phyloP scores from a whole-genome alignment of 108 stramenopile species.

The Aurantiochytrium sp. region DNA sequence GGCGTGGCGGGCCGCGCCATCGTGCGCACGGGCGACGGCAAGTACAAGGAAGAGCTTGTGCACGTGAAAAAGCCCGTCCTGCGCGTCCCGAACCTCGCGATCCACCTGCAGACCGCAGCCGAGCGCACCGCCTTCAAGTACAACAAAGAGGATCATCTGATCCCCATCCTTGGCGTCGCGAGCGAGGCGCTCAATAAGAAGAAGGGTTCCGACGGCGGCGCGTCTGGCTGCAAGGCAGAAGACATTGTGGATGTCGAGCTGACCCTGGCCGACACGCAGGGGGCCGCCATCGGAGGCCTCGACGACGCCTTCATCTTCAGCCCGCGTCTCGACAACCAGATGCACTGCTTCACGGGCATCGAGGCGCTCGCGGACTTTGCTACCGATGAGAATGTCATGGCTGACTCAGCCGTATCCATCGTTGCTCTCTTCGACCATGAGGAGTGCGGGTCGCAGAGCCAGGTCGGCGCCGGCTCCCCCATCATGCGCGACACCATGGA shows the following conservation, averaged over 20 bases:
- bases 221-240: conserved; percentile 45
- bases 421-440: conserved; percentile 95
- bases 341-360: conserved; percentile 78
- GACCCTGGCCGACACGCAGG: conserved; percentile 83
- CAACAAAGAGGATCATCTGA: conserved; percentile 89
- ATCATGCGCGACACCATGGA: conserved; percentile 71
- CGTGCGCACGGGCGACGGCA: conserved; percentile 52
- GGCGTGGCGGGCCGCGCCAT: conserved; percentile 85
- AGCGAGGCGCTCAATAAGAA: conserved; percentile 58
- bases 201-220: conserved; percentile 47
- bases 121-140: conserved; percentile 73
- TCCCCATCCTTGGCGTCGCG: conserved; percentile 78
- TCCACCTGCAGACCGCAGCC: conserved; percentile 78
- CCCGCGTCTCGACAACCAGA: conserved; percentile 88
- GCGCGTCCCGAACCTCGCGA: conserved; percentile 86
- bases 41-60: conserved; percentile 35
- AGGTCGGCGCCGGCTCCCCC: conserved; percentile 75
- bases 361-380: conserved; percentile 60
- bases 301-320: conserved; percentile 81
- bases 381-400: conserved; percentile 15
- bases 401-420: conserved; percentile 53
- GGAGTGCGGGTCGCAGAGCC: conserved; percentile 73
- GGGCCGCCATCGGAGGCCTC: conserved; percentile 74
- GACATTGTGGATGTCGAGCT: conserved; percentile 88
- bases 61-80: conserved; percentile 59